Evolutionary conservation across 768 basidiomycete species (phyloP).

Genomic region (Mycena metata): DNA sequence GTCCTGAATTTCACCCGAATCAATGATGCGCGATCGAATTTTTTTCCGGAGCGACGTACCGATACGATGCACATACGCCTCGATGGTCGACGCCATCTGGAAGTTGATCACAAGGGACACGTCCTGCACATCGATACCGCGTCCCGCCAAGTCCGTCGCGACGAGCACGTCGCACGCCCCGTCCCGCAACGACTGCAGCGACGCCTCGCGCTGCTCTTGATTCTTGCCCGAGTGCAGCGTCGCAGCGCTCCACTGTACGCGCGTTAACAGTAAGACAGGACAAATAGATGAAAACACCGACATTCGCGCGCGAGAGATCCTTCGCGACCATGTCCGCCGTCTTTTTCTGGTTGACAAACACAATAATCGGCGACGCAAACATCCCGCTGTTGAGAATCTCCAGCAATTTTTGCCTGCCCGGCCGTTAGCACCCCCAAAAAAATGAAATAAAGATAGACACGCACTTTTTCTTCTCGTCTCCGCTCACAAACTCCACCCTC

Average conservation of each 20-base stretch:
- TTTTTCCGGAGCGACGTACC: slow-evolving; percentile 63
- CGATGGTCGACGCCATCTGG: slow-evolving; percentile 97
- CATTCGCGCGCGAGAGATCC: slow-evolving; percentile 90
- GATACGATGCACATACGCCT: slow-evolving; percentile 98
- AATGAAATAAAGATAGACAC: slow-evolving; percentile 44
- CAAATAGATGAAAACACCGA: slow-evolving; percentile 57
- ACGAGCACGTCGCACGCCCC: slow-evolving; percentile 93
- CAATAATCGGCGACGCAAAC: slow-evolving; percentile 93
- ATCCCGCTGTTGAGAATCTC: slow-evolving; percentile 93
- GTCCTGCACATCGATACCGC: slow-evolving; percentile 99
- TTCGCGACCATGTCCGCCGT: slow-evolving; percentile 98
- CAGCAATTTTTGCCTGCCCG: slow-evolving; percentile 78
- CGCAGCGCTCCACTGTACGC: slow-evolving; percentile 83
- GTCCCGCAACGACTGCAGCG: slow-evolving; percentile 86
- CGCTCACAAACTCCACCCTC: slow-evolving; percentile 90
- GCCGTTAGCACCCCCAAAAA: slow-evolving; percentile 15
- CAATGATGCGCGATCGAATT: slow-evolving; percentile 8
- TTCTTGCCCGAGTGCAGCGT: slow-evolving; percentile 98
- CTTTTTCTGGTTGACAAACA: slow-evolving; percentile 99
- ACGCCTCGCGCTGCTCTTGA: slow-evolving; percentile 96
- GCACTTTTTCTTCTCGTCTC: slow-evolving; percentile 97
- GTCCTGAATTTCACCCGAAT: slow-evolving; percentile 61
- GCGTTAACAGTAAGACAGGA: slow-evolving; percentile 19
- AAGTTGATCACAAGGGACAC: slow-evolving; percentile 97
- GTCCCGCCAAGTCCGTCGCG: slow-evolving; percentile 97